Conservation (phyloP, 1,284 basidiomycete genomes). For the Ganoderma boninense region DNA sequence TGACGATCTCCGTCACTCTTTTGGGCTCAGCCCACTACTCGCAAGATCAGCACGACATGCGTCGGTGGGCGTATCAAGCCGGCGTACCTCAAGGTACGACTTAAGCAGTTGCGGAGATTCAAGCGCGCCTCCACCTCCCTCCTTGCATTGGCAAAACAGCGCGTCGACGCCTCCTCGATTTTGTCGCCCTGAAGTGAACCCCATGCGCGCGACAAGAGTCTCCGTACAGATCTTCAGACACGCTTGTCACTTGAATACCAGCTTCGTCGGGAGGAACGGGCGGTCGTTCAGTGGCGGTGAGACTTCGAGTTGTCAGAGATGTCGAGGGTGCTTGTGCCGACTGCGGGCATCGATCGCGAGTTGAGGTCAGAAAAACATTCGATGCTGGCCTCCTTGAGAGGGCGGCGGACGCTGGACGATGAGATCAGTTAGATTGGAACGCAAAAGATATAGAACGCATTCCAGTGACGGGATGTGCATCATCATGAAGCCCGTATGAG, state of each 20-base stretch:
- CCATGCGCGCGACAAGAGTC: slow-evolving; percentile 31
- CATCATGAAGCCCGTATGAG: no score
- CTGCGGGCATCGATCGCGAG: slow-evolving; percentile 33
- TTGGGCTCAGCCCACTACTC: slow-evolving; percentile 41
- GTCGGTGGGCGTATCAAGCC: no score
- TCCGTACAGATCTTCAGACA: slow-evolving; percentile 42
- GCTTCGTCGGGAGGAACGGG: slow-evolving; percentile 40
- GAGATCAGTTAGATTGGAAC: background rate
- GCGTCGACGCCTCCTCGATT: slow-evolving; percentile 17
- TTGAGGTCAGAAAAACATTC: slow-evolving; percentile 41
- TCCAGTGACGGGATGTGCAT: no score
- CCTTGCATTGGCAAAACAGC: slow-evolving; percentile 33
- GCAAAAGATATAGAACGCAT: no score
- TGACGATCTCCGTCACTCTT: no score
- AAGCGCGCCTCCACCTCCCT: slow-evolving; percentile 43
- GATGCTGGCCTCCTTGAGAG: slow-evolving; percentile 29
- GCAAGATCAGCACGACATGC: background rate
- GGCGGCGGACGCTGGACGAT: slow-evolving; percentile 20
- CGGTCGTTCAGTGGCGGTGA: slow-evolving; percentile 35
- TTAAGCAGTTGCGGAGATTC: slow-evolving; percentile 44
- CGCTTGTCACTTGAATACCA: slow-evolving; percentile 31
- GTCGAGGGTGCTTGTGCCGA: slow-evolving; percentile 35
- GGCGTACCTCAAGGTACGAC: slow-evolving; percentile 45
- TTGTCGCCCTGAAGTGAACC: no score
- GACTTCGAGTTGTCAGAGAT: slow-evolving; percentile 37